Base-by-base conservation (phyloP, 345 rosid genomes). In the Excoecaria cochinchinensis region DNA sequence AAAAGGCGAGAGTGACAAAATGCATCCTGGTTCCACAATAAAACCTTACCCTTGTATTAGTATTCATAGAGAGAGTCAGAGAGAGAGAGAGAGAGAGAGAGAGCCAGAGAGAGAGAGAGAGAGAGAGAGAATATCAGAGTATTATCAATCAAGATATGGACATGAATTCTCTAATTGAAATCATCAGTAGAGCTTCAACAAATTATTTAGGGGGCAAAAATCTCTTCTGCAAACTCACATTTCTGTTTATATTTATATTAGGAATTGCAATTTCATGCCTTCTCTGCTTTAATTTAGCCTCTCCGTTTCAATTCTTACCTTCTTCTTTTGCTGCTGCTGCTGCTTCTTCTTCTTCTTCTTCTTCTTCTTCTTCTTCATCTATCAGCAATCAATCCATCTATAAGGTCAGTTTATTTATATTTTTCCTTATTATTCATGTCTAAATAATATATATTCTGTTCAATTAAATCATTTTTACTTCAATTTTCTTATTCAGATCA, bases 161-260 rank as follows among this genome's bases (percentile, higher is more conserved):
- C 46, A 63, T 31, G 31, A 31, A 17, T 31, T 39, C 46, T 39
- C 6, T 21, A 39, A 13, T 4, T 3, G 69, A 64, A 8, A 44
- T 14, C 15, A 4, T 42, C 47, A 12, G n/a, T n/a, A 21, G n/a
- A 31, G 31, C 31, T 31, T 31, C 42, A 21, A 13, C n/a, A n/a
- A n/a, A n/a, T n/a, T n/a, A n/a, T n/a, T n/a, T n/a, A n/a, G n/a
- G 11, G 31, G 24, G 25, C 60, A 52, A 3, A 25, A 61, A 24
- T 19, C 36, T 36, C 51, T 17, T 16, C 21, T 15, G 56, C 6
- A 74, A 25, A 63, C 55, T 70, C 8, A 13, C 59, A 8, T 75
- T 70, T 56, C 13, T 77, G 14, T 66, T 71, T 36, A n/a, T 77
- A 25, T 57, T 71, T 36, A n/a, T 77, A 3, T 74, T 64, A 55